A percentile compares a stretch with the other conserved stretches of the same genome.
These are phyloP conservation scores for Colletotrichum camelliae DNA, from an alignment of 2,329 filamentous ascomycete genomes.

Conservation along the genomic window DNA sequence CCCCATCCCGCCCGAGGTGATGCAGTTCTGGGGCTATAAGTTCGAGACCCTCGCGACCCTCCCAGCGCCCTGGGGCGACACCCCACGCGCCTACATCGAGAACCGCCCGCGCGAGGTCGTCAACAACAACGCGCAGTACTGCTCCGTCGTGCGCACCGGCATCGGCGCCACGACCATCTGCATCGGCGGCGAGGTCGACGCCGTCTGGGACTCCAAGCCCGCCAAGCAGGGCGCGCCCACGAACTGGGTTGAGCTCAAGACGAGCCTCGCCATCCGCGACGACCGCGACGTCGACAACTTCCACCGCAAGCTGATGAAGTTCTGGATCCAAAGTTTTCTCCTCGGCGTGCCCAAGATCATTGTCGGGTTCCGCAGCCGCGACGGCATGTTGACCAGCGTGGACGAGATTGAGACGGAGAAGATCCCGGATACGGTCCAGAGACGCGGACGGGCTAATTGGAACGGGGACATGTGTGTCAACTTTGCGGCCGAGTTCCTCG, in stretches of 20 bases:
- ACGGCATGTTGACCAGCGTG: constrained; percentile 74
- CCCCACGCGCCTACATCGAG: constrained; percentile 79
- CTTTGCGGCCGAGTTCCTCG: constrained; percentile 79
- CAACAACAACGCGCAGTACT: constrained; percentile 93
- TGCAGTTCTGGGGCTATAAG: constrained; percentile 98
- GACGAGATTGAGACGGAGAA: constrained; percentile 81
- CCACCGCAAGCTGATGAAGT: constrained; percentile 90
- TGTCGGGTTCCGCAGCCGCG: constrained; percentile 80
- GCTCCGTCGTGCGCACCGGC: constrained; percentile 88
- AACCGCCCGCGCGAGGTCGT: constrained; percentile 72
- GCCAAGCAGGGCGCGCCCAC: constrained; percentile 67
- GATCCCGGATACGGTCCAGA: constrained; percentile 79
- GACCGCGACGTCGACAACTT: constrained; percentile 76
- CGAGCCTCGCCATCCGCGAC: constrained; percentile 73
- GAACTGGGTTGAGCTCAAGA: constrained; percentile 96
- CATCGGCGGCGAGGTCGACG: constrained; percentile 93
- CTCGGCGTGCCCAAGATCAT: constrained; percentile 92
- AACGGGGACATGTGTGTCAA: constrained; percentile 95
- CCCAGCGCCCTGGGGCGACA: constrained; percentile 75
- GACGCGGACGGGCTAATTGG: constrained; percentile 73
- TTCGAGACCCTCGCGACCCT: constrained; percentile 88
- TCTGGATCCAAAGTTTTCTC: constrained; percentile 96
- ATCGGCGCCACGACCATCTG: constrained; percentile 79
- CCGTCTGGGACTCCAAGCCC: constrained; percentile 87
- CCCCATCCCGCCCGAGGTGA: constrained; percentile 73